Evolutionary conservation across 768 basidiomycete species (phyloP), one percentile per base, ranked within the genome.

Genomic region (Mycena filopes): DNA sequence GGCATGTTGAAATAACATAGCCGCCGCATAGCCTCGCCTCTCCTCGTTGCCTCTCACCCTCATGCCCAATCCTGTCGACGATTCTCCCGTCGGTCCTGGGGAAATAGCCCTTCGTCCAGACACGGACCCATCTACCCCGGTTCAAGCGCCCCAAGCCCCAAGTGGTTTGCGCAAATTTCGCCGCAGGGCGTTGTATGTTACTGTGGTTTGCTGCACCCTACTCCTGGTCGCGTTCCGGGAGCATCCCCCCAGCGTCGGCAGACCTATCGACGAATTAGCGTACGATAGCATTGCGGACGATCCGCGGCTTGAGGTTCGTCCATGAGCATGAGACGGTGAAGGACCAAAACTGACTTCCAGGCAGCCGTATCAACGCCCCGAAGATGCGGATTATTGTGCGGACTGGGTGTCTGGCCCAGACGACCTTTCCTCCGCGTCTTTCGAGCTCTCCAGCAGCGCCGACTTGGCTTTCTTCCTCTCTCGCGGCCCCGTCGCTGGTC

Each of bases 401-500:
- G 63, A 64, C 25, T 57, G 55, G 55, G 4, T 11, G n/a, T 6
- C 7, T 8, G 42, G n/a, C 18, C 6, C 21, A 3, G 61, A 55
- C 1, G 7, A 50, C 8, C 1, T 25, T 13, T 47, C 42, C 1
- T 57, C 40, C 2, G 47, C 40, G 38, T 50, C 48, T 2, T 64
- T 64, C 20, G 55, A 64, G 29, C 49, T 64, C 1, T 55, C 55
- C 40, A 50, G 49, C 29, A n/a, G 9, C 1, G 47, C 63, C 2
- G 55, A 64, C 36, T 33, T 64, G 23, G 48, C 57, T n/a, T 58
- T 64, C 55, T 58, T 64, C 36, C 55, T 64, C 16, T 64, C 63
- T 3, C 55, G 55, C 8, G 63, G 63, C 15, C 63, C 63, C 16
- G 33, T 64, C 23, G 43, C 23, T 8, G 63, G 63, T 23, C 21